Base-by-base conservation (phyloP, 768 basidiomycete genomes). In the Naganishia vishniacii region DNA sequence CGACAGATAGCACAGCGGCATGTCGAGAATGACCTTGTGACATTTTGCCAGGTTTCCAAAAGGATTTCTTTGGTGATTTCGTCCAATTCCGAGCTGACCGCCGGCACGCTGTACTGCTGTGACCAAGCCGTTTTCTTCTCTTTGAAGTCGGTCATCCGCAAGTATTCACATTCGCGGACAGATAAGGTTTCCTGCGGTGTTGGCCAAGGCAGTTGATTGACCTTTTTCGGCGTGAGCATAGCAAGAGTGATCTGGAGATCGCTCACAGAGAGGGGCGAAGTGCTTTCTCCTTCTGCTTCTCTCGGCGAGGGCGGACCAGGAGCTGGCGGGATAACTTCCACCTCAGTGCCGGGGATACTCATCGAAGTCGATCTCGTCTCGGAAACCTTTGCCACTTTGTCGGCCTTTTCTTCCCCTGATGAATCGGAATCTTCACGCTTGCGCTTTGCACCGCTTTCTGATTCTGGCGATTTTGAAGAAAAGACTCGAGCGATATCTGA, bases 131-230 rank as follows among this genome's bases (percentile, higher is more conserved):
- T 18, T 9, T 41, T 40, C 13, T 41, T 56, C 20, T 41, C 37
- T n/a, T 56, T 34, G 31, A 40, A 56, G 20, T 40, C 53, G n/a
- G 53, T 56, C 53, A 56, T 56, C 7, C 53, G 53, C 12, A 56
- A 26, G 20, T 40, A 56, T 23, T 56, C 53, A 34, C n/a, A 37
- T 16, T 56, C 53, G 4, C 53, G 34, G 23, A 16, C 20, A 15
- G 32, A 40, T n/a, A 56, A 34, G 13, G 40, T 18, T 11, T 40
- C 37, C 20, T 56, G 53, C n/a, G 53, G 53, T 18, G 32, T 56
- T 8, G 53, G 53, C 53, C 53, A 56, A 13, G 53, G 53, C 15
- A 56, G 53, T 11, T 23, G 53, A 40, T 56, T 56, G 37, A 56
- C 53, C 37, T 15, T 40, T 12, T 56, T 34, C 20, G 26, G 37